Base-by-base conservation (phyloP, 305 asterid genomes). In the Fraxinus angustifolia region DNA sequence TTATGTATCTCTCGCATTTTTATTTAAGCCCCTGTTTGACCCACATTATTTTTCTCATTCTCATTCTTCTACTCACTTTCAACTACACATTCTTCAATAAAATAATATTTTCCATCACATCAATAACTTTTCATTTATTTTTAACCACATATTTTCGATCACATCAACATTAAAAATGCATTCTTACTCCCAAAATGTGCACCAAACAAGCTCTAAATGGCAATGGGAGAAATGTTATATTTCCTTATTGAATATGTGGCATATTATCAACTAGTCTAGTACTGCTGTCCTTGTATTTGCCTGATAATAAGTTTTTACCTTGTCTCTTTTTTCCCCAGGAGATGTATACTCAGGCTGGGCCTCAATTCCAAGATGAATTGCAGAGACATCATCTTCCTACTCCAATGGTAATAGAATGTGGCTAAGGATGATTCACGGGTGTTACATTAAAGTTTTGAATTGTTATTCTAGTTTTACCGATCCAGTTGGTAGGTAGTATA, bases 341-440 rank as follows among this genome's bases (percentile, higher is more conserved):
- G 86, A 93, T 93, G 97, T 92, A 89, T 80, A 75, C 93, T 53
- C 98, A 91, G 83, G 94, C 90, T 83, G 99, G 98, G 84, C 88
- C 98, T 82, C 98, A 96, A 83, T 94, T 96, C 76, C 94, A 90
- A 73, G 98, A 96, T 83, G 99, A 96, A 86, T 92, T 96, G 87
- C 93, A 93, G 82, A 92, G 98, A 79, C 92, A 94, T 75, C 91
- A 87, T 87, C 88, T 94, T 82, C 94, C 98, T 60, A 82, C 89
- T 6, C 48, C 92, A 80, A 85, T 93, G 98, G 98, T 96, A 94
- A 81, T 82, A 45, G 19, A 67, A 42, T 35, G 14, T 31, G 60
- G 45, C 70, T 82, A 40, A 62, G 75, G 36, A 19, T 78, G 74
- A 28, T 26, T 30, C 38, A 67, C n/a, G 17, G 48, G 26, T 74